Evolutionary conservation across 2,329 filamentous ascomycete genomes (phyloP).

Genomic region (Monilinia fructigena): DNA sequence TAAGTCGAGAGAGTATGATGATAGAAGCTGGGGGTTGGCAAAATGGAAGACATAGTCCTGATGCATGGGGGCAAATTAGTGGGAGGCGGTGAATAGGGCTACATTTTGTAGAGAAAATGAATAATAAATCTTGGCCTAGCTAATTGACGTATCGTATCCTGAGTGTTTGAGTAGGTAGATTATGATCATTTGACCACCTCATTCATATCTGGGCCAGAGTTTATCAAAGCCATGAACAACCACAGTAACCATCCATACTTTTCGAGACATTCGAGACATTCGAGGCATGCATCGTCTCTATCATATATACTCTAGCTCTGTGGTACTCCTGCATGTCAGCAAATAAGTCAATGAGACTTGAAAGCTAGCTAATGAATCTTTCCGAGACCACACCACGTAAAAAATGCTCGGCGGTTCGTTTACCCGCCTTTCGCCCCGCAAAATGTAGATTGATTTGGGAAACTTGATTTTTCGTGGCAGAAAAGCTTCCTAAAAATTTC

Average conservation of each 20-base stretch:
- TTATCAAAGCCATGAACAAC: not conserved
- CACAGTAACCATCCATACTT: not conserved
- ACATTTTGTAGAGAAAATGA: slow-evolving; percentile 2
- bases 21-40: slow-evolving; percentile 50
- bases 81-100: slow-evolving; percentile 22
- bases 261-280: not conserved
- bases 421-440: slow-evolving; percentile 21
- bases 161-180: no score
- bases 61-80: slow-evolving; percentile 71
- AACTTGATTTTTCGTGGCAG: slow-evolving; percentile 14
- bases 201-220: no score
- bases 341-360: not conserved
- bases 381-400: not conserved
- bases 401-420: not conserved
- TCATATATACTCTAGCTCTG: not conserved
- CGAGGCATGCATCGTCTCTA: not conserved
- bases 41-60: slow-evolving; percentile 73
- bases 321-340: not conserved
- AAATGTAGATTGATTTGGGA: not conserved
- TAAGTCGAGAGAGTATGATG: slow-evolving; percentile 68
- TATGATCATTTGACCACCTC: no score
- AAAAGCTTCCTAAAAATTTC: not conserved
- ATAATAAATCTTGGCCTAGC: slow-evolving; percentile 20
- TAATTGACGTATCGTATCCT: not conserved
- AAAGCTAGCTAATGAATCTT: not conserved